A percentile compares a stretch with the other conserved stretches of the same genome.
Conservation (phyloP, 805 yeast genomes). For the Candida orba region DNA sequence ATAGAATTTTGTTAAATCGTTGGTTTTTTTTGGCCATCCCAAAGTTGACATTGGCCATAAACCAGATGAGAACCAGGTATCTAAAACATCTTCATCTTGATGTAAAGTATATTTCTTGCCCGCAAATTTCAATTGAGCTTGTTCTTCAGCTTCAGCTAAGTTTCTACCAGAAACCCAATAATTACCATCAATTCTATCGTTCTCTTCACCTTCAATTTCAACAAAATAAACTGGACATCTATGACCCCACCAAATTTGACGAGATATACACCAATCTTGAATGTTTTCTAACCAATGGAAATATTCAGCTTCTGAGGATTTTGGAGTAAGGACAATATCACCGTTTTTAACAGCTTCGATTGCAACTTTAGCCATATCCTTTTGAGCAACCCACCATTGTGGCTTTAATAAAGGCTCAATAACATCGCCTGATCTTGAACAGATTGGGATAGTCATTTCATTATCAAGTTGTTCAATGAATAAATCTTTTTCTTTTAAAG, state of each 20-base stretch:
- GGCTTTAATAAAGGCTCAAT: constrained; percentile 97
- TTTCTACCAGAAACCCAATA: constrained; percentile 91
- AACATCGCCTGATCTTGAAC: constrained; percentile 95
- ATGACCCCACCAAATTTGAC: constrained; percentile 96
- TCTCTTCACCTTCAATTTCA: constrained; percentile 59
- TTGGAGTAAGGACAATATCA: constrained; percentile 74
- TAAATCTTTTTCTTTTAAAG: constrained; percentile 66
- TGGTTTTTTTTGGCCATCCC: constrained; percentile 86
- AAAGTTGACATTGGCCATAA: constrained; percentile 96
- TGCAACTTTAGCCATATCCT: constrained; percentile 82
- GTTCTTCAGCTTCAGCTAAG: constrained; percentile 73
- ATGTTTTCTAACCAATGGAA: constrained; percentile 93
- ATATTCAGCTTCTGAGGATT: constrained; percentile 86
- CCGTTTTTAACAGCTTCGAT: constrained; percentile 81
- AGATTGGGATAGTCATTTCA: constrained; percentile 90
- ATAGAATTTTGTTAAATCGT: constrained; percentile 69
- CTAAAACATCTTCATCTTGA: constrained; percentile 97
- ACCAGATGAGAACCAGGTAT: constrained; percentile 98
- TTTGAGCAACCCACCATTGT: constrained; percentile 98
- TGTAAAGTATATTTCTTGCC: constrained; percentile 63
- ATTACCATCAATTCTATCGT: constrained; percentile 52
- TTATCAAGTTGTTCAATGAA: constrained; percentile 83
- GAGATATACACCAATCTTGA: constrained; percentile 99
- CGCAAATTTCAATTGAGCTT: constrained; percentile 72
- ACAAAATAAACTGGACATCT: constrained; percentile 95